These are phyloP conservation scores for Ganoderma leucocontextum DNA, from an alignment of 1,284 basidiomycete genomes.

Conservation along the genomic window DNA sequence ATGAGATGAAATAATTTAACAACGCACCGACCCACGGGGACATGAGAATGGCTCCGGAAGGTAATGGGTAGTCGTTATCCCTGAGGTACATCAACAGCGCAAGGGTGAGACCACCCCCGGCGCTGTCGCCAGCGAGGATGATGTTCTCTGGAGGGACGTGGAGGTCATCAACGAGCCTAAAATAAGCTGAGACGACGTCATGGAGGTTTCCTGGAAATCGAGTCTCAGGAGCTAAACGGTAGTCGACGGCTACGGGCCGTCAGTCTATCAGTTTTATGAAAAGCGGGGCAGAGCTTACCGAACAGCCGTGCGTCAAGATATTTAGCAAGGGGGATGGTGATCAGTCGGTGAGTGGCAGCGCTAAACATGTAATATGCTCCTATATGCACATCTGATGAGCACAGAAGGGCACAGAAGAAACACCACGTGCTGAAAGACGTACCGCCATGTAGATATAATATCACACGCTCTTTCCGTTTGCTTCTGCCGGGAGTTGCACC, in stretches of 20 bases:
- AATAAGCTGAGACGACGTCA: conserved; percentile 89
- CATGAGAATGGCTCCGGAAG: conserved; percentile 85
- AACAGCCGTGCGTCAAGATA: conserved; percentile 94
- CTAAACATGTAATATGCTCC: conserved; percentile 95
- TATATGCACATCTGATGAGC: conserved; percentile 37
- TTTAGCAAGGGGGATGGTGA: conserved; percentile 94
- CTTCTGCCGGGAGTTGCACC: conserved; percentile 32
- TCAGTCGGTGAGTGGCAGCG: conserved; percentile 91
- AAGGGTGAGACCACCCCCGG: conserved; percentile 89
- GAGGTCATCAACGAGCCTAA: conserved; percentile 89
- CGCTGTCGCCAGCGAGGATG: conserved; percentile 90
- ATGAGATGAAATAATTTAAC: neutral
- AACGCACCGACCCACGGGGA: conserved; percentile 93
- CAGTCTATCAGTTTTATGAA: neutral
- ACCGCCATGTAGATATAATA: conserved; percentile 96
- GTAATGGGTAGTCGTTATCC: conserved; percentile 84
- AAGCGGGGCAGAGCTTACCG: conserved; percentile 58
- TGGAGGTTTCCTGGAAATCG: conserved; percentile 94
- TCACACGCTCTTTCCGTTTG: conserved; percentile 77
- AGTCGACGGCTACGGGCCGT: conserved; percentile 84
- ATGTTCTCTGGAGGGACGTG: conserved; percentile 93
- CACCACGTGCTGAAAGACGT: conserved; percentile 35
- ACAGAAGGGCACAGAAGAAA: neutral
- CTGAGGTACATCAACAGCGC: conserved; percentile 93
- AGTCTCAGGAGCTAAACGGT: conserved; percentile 95